Percentiles rank a stretch among this genome's conserved stretches.
Evolutionary conservation across 2,329 filamentous ascomycete genomes (phyloP).

Genomic region (Neopestalotiopsis sp.): DNA sequence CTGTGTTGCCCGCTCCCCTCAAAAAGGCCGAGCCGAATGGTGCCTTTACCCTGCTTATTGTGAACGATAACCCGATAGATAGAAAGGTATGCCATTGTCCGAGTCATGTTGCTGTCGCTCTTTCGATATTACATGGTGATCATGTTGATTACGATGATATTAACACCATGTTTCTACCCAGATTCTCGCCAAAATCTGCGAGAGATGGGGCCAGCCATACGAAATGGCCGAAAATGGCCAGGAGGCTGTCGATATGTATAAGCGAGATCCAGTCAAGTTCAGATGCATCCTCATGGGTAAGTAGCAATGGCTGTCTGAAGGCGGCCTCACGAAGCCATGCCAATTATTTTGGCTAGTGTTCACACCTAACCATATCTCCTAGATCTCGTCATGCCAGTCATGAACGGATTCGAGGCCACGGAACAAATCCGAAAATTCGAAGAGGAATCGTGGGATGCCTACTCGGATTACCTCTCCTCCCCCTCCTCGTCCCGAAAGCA

Average conservation of each 20-base stretch:
- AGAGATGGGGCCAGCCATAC: conserved; percentile 22
- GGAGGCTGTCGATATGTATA: conserved; percentile 52
- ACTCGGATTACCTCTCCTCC: background rate
- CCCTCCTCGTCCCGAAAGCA: background rate
- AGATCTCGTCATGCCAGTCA: conserved; percentile 38
- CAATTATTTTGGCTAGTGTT: background rate
- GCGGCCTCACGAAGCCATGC: too few relatives aligned
- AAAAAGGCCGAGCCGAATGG: conserved; percentile 7
- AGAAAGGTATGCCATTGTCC: conserved; percentile 7
- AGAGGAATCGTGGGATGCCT: conserved; percentile 16
- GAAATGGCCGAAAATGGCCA: conserved; percentile 51
- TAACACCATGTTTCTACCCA: background rate
- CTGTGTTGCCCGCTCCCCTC: background rate
- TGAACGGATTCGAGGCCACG: conserved; percentile 38
- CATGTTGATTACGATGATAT: background rate
- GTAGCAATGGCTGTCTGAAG: background rate
- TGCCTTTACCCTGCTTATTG: conserved; percentile 15
- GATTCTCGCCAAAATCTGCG: conserved; percentile 20
- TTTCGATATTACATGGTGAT: background rate
- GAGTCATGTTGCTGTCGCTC: too few relatives aligned
- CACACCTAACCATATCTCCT: background rate
- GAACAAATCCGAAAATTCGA: conserved; percentile 35
- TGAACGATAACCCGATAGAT: conserved; percentile 17
- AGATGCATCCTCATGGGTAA: conserved; percentile 56
- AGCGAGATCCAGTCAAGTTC: conserved; percentile 38